Base-by-base conservation (phyloP, 805 yeast genomes). In the Metschnikowia chrysomelidarum region DNA sequence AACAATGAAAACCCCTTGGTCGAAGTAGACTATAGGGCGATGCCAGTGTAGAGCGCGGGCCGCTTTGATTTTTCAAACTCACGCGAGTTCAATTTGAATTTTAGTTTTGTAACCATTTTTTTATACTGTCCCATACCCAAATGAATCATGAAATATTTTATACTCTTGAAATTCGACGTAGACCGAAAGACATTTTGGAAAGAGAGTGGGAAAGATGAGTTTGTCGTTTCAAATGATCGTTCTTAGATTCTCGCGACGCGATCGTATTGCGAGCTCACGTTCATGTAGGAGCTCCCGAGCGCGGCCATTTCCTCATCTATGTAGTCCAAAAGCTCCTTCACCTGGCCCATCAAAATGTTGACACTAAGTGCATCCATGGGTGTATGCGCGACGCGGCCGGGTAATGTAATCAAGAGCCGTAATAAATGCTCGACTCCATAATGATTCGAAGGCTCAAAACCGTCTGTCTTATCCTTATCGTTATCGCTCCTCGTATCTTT, bases 351-450 rank as follows among this genome's bases (percentile, higher is more conserved):
- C 40, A 87, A 57, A 12, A 73, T 71, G 5, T 65, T 67, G 4
- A 82, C 62, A 35, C 88, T 78, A 39, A 79, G 81, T n/a, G 74
- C 69, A 50, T 88, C 96, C 88, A 88, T 84, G 7, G 79, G 64
- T 1, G 95, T 79, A 44, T 80, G 81, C 0, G 87, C 73, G 35
- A 89, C 72, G n/a, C 88, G 62, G 8, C 87, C 93, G 0, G 98
- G 98, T 27, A 93, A 60, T 1, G 85, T 69, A 11, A 86, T 82
- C 45, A 88, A 67, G 38, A 91, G 60, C 45, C 98, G 68, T 41
- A 91, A 60, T 23, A 93, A 62, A 59, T 89, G 97, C 49, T 86
- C 89, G 1, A 82, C 71, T 0, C 96, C 96, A 51, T 89, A 91
- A 8, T 31, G 29, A 3, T 32, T 38, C 4, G 43, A 36, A 2